Evolutionary conservation across 2,329 filamentous ascomycete genomes (phyloP).

Genomic region (Phyllosticta citribraziliensis): DNA sequence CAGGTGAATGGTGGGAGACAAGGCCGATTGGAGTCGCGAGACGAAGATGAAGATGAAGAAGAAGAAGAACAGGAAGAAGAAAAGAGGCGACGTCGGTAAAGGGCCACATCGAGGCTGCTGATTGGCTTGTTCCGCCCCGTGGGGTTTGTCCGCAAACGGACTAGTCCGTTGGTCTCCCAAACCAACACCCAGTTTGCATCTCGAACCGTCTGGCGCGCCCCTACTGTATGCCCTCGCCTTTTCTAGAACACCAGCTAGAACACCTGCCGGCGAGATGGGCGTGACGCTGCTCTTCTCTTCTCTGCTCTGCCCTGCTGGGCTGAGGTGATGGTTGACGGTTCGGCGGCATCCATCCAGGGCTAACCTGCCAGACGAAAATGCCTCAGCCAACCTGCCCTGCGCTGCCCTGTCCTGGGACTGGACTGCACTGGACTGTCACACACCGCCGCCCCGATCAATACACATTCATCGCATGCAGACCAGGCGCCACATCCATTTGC

Average conservation of each 20-base stretch:
- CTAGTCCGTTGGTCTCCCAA: background rate
- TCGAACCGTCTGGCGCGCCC: background rate
- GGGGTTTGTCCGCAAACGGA: background rate
- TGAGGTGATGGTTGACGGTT: background rate
- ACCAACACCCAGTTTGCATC: background rate
- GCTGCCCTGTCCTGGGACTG: too few relatives aligned
- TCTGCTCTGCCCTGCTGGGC: background rate
- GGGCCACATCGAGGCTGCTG: background rate
- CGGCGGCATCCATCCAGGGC: background rate
- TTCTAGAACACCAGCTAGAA: background rate
- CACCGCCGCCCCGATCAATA: background rate
- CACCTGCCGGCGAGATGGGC: background rate
- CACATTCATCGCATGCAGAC: background rate
- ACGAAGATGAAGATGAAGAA: too few relatives aligned
- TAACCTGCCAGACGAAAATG: background rate
- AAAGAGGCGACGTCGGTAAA: background rate
- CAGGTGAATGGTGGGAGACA: background rate
- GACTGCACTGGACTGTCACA: background rate
- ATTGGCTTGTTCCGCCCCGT: background rate
- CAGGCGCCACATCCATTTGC: background rate
- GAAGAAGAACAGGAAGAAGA: background rate
- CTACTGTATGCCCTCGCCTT: background rate
- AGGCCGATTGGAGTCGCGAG: too few relatives aligned
- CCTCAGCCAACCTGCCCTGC: background rate
- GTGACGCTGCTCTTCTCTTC: too few relatives aligned